Conservation (phyloP, 1,284 basidiomycete species). For the Athelia sp. region DNA sequence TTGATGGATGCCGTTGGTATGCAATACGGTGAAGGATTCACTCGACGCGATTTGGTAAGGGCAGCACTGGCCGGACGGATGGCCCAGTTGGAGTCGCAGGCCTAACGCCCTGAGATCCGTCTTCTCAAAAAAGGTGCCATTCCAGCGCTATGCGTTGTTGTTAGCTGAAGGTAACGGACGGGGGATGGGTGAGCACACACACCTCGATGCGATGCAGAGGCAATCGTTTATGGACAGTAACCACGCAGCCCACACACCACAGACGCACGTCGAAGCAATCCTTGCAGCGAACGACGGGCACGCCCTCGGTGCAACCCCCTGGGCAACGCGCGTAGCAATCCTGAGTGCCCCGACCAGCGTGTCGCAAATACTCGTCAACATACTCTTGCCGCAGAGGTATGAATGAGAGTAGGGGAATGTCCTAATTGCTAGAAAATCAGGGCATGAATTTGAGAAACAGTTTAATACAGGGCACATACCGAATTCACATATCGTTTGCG, state of each 20-base stretch:
- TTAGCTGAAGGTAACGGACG: background rate
- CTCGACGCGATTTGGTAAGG: background rate
- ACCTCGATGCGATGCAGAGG: background rate
- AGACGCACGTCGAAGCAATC: background rate
- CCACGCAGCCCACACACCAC: background rate
- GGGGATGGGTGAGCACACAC: background rate
- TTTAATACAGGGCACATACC: background rate
- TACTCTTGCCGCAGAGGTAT: background rate
- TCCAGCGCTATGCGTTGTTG: background rate
- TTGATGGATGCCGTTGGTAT: constrained; percentile 2
- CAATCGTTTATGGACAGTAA: background rate
- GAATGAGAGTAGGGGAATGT: background rate
- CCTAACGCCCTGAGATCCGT: background rate
- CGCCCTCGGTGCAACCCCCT: background rate
- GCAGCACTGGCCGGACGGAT: background rate
- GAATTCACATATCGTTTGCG: constrained; percentile 1
- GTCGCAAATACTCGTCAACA: background rate
- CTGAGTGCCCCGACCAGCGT: background rate
- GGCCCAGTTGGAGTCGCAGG: background rate
- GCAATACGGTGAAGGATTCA: constrained; percentile 1
- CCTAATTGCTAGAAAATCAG: background rate
- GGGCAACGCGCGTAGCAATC: background rate
- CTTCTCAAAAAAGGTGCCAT: background rate
- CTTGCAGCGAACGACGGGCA: background rate
- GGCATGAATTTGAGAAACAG: background rate